Evolutionary conservation across 768 basidiomycete genomes (phyloP).

Genomic region (Tulasnella sp.): DNA sequence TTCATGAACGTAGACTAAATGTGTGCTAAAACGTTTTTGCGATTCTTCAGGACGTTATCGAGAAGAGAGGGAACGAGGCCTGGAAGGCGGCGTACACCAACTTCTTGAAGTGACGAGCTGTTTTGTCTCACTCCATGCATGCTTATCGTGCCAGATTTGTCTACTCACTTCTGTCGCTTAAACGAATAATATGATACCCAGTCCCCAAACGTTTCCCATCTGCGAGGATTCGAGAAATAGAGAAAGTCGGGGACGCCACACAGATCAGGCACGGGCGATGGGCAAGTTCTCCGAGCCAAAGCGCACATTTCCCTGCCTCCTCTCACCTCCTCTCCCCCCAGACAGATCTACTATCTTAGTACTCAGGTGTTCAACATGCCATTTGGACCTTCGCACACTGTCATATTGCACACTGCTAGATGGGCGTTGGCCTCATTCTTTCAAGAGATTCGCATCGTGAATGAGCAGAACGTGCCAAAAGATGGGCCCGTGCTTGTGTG

Average conservation of each 20-base stretch:
- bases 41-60: conserved; percentile 28
- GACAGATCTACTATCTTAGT: not conserved
- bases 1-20: not conserved
- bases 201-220: too few species aligned
- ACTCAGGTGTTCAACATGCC: conserved; percentile 10
- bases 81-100: conserved; percentile 21
- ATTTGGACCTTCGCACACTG: conserved; percentile 44
- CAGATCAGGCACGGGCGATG: not conserved
- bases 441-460: conserved; percentile 74
- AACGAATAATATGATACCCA: too few species aligned
- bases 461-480: conserved; percentile 75
- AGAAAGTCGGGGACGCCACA: not conserved
- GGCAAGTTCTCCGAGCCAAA: not conserved
- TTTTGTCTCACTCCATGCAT: too few species aligned
- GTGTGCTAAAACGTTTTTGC: conserved; percentile 23
- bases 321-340: not conserved
- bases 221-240: not conserved
- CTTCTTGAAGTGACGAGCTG: too few species aligned
- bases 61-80: conserved; percentile 30
- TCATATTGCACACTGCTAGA: conserved; percentile 58
- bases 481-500: conserved; percentile 91
- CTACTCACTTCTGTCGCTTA: too few species aligned
- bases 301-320: not conserved
- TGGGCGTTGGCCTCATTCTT: conserved; percentile 81
- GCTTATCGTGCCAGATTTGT: too few species aligned